phyloP scores from a whole-genome alignment of 768 basidiomycete species.

The Pholiota conissans region DNA sequence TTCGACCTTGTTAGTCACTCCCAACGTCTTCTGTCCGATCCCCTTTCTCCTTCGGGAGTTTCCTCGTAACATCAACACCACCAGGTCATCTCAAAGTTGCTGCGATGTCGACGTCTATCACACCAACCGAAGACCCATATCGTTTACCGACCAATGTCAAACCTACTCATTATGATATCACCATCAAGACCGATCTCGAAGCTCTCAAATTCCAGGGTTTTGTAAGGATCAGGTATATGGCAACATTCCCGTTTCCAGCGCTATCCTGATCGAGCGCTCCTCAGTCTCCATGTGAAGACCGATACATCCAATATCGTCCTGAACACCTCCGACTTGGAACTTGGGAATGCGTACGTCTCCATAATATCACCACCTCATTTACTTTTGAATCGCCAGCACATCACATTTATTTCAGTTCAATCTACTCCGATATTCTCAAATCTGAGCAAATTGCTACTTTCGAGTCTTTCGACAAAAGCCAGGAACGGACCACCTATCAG shows the following conservation, averaged over 20 bases:
- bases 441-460: slow-evolving; percentile 27
- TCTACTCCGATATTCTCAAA: neutral
- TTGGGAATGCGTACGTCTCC: slow-evolving; percentile 48
- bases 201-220: slow-evolving; percentile 72
- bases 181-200: slow-evolving; percentile 79
- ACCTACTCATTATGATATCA: slow-evolving; percentile 77
- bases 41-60: too few species aligned
- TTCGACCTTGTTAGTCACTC: too few species aligned
- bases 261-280: neutral
- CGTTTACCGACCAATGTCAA: slow-evolving; percentile 68
- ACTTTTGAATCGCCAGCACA: neutral
- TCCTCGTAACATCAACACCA: too few species aligned
- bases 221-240: slow-evolving; percentile 63
- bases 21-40: too few species aligned
- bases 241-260: neutral
- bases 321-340: slow-evolving; percentile 61
- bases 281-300: slow-evolving; percentile 61
- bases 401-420: neutral
- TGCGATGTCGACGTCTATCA: neutral
- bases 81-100: neutral
- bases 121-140: slow-evolving; percentile 24
- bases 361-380: neutral
- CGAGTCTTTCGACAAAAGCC: slow-evolving; percentile 52
- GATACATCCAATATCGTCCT: slow-evolving; percentile 64
- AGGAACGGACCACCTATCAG: slow-evolving; percentile 66